These are phyloP conservation scores for Melanomma pulvis-pyrius DNA, from an alignment of 495 filamentous ascomycete species.

Conservation along the genomic window DNA sequence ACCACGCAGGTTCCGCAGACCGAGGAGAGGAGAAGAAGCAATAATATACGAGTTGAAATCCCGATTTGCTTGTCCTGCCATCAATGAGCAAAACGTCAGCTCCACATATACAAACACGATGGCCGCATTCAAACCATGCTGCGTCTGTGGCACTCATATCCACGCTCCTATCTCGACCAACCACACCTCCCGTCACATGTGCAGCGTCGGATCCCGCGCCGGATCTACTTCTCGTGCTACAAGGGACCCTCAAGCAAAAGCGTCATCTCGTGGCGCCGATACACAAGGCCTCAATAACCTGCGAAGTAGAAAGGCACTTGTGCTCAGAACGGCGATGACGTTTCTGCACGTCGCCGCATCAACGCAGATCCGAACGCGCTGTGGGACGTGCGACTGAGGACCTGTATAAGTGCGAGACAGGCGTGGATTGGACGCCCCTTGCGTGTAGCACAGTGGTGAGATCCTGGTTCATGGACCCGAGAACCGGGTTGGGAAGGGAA, in stretches of 20 bases:
- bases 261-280: constrained; percentile 2
- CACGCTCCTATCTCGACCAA: not conserved
- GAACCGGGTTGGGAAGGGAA: constrained; percentile 7
- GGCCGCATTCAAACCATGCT: not conserved
- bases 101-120: not conserved
- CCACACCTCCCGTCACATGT: not conserved
- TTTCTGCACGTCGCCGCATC: constrained; percentile 7
- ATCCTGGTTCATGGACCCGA: not conserved
- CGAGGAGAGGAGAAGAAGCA: too few species aligned
- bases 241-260: not conserved
- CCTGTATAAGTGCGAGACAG: not conserved
- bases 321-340: not conserved
- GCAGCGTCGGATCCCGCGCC: not conserved
- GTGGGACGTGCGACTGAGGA: not conserved
- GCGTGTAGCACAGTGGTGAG: constrained; percentile 6
- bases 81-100: too few species aligned
- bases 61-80: too few species aligned
- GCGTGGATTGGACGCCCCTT: constrained; percentile 17
- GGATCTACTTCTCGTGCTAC: not conserved
- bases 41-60: too few species aligned
- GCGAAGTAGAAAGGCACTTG: too few species aligned
- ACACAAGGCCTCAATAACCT: constrained; percentile 11
- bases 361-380: not conserved
- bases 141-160: not conserved
- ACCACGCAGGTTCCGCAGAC: too few species aligned